These are phyloP conservation scores for Penicillium hordei DNA, from an alignment of 2,329 filamentous ascomycete genomes.

Conservation along the genomic window DNA sequence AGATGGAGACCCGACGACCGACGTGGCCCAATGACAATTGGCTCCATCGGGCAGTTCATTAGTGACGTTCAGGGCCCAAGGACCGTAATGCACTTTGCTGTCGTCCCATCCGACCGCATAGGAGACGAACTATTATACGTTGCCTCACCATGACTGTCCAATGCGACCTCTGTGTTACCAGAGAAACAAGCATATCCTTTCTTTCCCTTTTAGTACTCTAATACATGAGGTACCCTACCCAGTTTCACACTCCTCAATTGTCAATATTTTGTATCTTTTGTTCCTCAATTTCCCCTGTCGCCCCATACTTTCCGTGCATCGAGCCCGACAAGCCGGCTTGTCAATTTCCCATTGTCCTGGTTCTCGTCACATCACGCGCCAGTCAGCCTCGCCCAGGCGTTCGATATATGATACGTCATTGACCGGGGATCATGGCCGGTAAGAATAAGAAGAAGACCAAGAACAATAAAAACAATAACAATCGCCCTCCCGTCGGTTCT, in stretches of 20 bases:
- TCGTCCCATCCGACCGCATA: conserved; percentile 31
- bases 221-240: conserved; percentile 28
- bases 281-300: conserved; percentile 24
- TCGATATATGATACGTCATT: conserved; percentile 33
- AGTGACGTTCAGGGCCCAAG: conserved; percentile 35
- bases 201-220: conserved; percentile 30
- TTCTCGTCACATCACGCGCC: conserved; percentile 23
- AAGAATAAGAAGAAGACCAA: conserved; percentile 38
- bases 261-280: conserved; percentile 26
- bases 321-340: conserved; percentile 27
- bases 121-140: conserved; percentile 35
- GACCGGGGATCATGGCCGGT: conserved; percentile 37
- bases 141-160: conserved; percentile 35
- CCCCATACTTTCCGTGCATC: conserved; percentile 27
- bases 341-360: conserved; percentile 29
- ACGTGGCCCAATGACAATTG: conserved; percentile 45
- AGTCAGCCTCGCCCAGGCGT: conserved; percentile 20
- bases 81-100: conserved; percentile 30
- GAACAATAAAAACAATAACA: conserved; percentile 35
- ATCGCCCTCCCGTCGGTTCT: conserved; percentile 30
- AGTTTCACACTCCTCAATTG: conserved; percentile 20
- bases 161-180: conserved; percentile 28
- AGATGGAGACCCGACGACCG: conserved; percentile 33
- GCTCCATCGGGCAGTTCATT: conserved; percentile 35
- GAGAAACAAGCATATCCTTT: conserved; percentile 32